Evolutionary conservation across 306 rosid genomes (phyloP).

Genomic region (Trifolium subterraneum): DNA sequence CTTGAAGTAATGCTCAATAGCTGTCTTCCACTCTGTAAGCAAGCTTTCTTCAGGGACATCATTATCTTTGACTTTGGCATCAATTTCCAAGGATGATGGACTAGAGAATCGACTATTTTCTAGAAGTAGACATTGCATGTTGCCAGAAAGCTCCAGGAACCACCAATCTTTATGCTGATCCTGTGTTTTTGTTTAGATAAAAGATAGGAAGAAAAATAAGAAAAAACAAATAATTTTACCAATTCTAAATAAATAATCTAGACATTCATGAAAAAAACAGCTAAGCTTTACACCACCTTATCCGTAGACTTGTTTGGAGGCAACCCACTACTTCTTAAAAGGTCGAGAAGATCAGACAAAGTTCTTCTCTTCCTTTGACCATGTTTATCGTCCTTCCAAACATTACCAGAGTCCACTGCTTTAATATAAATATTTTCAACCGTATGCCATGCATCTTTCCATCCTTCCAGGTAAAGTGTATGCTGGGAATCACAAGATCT

Average conservation of each 20-base stretch:
- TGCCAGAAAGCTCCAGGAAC: constrained; percentile 73
- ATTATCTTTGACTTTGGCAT: constrained; percentile 34
- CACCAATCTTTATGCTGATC: constrained; percentile 79
- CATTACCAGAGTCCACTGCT: constrained; percentile 57
- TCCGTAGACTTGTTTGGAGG: constrained; percentile 62
- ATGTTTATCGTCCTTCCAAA: constrained; percentile 79
- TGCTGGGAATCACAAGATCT: constrained; percentile 51
- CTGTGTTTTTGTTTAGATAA: constrained; percentile 44
- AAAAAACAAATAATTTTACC: not conserved
- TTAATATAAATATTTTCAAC: constrained; percentile 58
- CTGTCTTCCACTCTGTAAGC: constrained; percentile 64
- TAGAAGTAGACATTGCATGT: constrained; percentile 58
- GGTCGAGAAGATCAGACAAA: constrained; percentile 73
- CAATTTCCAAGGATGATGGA: constrained; percentile 47
- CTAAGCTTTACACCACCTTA: constrained; percentile 56
- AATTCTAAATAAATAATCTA: constrained; percentile 15
- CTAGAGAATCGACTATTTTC: constrained; percentile 45
- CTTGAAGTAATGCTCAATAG: constrained; percentile 68
- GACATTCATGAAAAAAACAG: constrained; percentile 20
- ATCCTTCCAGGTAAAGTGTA: constrained; percentile 47
- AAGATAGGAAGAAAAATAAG: not conserved
- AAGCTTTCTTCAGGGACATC: constrained; percentile 38
- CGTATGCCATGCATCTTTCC: constrained; percentile 69
- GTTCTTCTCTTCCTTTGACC: constrained; percentile 74
- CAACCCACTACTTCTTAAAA: constrained; percentile 75